These are phyloP conservation scores for Agrocybe chaxingu DNA, from an alignment of 768 basidiomycete species.

Conservation along the genomic window DNA sequence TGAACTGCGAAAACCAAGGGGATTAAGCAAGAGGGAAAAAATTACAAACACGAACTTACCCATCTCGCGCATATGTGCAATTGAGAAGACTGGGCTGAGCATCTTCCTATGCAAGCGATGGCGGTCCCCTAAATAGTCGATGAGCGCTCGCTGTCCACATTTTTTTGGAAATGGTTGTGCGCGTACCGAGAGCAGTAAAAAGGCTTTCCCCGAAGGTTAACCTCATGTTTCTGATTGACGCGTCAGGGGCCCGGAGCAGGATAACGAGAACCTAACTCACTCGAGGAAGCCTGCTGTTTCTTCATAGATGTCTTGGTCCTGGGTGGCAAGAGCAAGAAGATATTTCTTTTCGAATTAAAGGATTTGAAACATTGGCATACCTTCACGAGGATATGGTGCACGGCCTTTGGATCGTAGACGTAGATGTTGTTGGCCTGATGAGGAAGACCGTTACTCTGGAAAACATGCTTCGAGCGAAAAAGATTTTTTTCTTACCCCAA, in stretches of 20 bases:
- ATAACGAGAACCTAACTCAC: constrained; percentile 12
- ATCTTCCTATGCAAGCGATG: constrained; percentile 42
- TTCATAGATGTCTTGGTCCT: constrained; percentile 31
- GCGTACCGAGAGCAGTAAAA: constrained; percentile 19
- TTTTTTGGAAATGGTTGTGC: background rate
- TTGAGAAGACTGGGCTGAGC: constrained; percentile 42
- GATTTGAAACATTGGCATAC: background rate
- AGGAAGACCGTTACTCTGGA: background rate
- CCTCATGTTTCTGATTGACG: constrained; percentile 8
- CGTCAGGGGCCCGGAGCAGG: background rate
- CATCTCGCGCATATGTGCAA: constrained; percentile 35
- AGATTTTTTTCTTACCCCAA: constrained; percentile 24
- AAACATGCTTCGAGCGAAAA: background rate
- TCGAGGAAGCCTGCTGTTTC: constrained; percentile 22
- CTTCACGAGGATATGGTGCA: constrained; percentile 45
- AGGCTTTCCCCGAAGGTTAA: constrained; percentile 23
- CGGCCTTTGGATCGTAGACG: constrained; percentile 41
- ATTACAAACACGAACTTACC: constrained; percentile 8
- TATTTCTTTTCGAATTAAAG: background rate
- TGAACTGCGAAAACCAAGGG: constrained; percentile 21
- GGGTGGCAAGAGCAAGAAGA: background rate
- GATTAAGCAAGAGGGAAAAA: background rate
- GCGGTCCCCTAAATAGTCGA: constrained; percentile 28
- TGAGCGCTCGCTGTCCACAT: no score
- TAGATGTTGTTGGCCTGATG: constrained; percentile 30